Conservation (phyloP, 1,139 yeast genomes). For the Kodamaea arcana region DNA sequence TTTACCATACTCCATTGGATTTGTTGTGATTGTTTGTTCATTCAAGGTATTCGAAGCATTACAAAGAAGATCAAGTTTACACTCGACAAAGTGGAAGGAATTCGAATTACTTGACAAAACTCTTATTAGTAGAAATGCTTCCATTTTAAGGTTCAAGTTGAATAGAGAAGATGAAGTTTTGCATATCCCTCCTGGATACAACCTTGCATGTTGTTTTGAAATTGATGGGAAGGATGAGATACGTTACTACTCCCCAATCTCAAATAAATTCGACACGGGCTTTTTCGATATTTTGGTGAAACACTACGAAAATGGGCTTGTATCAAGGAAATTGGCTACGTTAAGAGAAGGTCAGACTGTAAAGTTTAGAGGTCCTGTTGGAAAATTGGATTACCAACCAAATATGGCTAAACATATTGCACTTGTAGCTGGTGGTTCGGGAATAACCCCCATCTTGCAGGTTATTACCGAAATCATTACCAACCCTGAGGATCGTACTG, state of each 20-base stretch:
- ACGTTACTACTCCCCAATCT: constrained; percentile 72
- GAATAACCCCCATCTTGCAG: constrained; percentile 75
- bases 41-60: constrained; percentile 48
- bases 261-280: constrained; percentile 65
- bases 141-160: constrained; percentile 69
- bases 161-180: constrained; percentile 56
- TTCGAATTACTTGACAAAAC: constrained; percentile 72
- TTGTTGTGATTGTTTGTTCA: constrained; percentile 44
- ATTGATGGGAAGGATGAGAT: constrained; percentile 59
- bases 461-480: constrained; percentile 62
- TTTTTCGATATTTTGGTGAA: constrained; percentile 72
- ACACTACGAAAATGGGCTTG: constrained; percentile 65
- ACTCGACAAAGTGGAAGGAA: constrained; percentile 52
- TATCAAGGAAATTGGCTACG: constrained; percentile 60
- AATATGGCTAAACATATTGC: constrained; percentile 62
- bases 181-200: constrained; percentile 70
- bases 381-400: constrained; percentile 56
- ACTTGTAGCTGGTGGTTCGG: constrained; percentile 80
- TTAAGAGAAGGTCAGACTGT: constrained; percentile 63
- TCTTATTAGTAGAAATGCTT: constrained; percentile 60
- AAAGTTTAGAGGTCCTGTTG: constrained; percentile 74
- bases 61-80: constrained; percentile 44
- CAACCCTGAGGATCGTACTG: constrained; percentile 60
- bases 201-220: constrained; percentile 56
- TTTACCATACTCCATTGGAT: constrained; percentile 46